Base-by-base conservation (phyloP, 768 basidiomycete genomes). In the Candolleomyces efflorescens region DNA sequence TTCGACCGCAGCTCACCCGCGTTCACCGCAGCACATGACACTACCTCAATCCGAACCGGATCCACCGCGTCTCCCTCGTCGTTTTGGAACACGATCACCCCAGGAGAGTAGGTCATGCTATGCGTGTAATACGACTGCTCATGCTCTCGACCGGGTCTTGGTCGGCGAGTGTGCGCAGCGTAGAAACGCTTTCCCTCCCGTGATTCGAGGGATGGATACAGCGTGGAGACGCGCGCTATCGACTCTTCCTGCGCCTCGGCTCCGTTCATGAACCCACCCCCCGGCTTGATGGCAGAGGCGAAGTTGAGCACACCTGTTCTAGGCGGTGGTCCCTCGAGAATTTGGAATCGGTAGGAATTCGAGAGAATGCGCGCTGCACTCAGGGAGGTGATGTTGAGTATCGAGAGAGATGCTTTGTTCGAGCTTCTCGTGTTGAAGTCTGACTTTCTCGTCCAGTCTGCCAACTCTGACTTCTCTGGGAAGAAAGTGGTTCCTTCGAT, bases 211-310 rank as follows among this genome's bases (percentile, higher is more conserved):
- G 84, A 79, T 1, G 79, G 73, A 62, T 85, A 89, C 5, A 92
- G 71, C 5, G 85, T 87, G 11, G 89, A 90, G 4, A 88, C 82
- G 43, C 90, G 83, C 11, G 90, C 89, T 63, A 92, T 80, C 38
- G 85, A 85, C 68, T 92, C 90, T 68, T 92, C 90, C 64, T 92
- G 90, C 1, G 90, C 90, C 58, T 84, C 82, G 0, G 87, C 82
- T 15, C 90, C 90, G 55, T 69, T 77, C 58, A 81, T 77, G 69
- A 92, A 91, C 5, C 90, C 90, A 3, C 90, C 89, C 1, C 90
- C 89, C 1, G 87, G 85, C 38, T 83, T 82, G 52, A 80, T 86
- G 3, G 90, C 89, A 0, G 86, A 87, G 1, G 89, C 89, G 64
- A 91, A 91, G 66, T 86, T 91, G 26, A 92, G 80, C 15, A 91